A percentile compares a stretch with the other conserved stretches of the same genome.
These are phyloP conservation scores for Paramecium primaurelia DNA, from an alignment of 73 alveolate species.

Conservation along the genomic window DNA sequence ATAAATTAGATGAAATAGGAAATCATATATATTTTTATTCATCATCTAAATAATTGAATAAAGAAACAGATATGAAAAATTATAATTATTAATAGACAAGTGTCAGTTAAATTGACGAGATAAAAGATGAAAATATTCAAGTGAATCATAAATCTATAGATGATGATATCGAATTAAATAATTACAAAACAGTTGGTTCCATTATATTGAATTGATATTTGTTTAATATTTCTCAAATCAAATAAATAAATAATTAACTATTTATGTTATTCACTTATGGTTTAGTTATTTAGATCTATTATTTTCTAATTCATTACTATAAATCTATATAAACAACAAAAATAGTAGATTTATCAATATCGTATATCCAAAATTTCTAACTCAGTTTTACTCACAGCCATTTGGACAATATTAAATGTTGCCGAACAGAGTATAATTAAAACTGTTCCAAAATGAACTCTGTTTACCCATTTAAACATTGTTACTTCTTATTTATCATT, in stretches of 20 bases:
- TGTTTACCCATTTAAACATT: background rate
- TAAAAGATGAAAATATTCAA: background rate
- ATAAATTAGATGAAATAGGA: background rate
- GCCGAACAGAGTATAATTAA: constrained; percentile 12
- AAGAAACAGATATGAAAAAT: background rate
- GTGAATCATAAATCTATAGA: background rate
- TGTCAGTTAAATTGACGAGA: background rate
- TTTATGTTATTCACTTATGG: background rate
- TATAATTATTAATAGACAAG: background rate
- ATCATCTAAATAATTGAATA: background rate
- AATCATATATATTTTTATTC: background rate
- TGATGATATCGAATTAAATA: background rate
- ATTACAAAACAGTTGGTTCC: background rate
- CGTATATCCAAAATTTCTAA: constrained; percentile 35
- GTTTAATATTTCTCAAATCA: background rate
- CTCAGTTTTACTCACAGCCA: background rate
- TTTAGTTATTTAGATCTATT: background rate
- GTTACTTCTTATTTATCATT: background rate
- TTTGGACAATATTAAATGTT: background rate
- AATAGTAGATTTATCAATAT: background rate
- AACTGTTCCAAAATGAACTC: constrained; percentile 13
- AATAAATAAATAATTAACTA: background rate
- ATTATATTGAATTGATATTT: background rate
- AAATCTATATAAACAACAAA: background rate
- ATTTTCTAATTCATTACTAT: background rate